These are phyloP conservation scores for Podila minutissima DNA, from an alignment of 192 early-diverging fungal genomes.

Conservation along the genomic window DNA sequence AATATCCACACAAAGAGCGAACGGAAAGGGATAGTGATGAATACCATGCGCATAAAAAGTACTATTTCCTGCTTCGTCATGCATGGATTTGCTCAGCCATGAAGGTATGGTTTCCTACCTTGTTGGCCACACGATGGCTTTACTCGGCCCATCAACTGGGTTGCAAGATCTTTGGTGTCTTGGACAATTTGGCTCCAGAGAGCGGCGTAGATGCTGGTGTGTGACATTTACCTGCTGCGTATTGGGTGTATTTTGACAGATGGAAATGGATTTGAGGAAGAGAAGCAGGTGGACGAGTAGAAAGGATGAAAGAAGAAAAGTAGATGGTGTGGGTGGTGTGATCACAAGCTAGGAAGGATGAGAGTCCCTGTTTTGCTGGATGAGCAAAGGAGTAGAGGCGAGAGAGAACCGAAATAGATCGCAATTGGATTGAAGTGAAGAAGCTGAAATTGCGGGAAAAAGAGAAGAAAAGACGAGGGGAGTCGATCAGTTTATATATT, in stretches of 20 bases:
- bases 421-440: not conserved
- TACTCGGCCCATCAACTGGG: not conserved
- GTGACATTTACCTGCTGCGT: not conserved
- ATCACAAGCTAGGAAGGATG: not conserved
- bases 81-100: not conserved
- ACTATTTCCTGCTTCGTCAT: too few relatives aligned
- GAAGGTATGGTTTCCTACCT: not conserved
- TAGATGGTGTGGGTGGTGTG: not conserved
- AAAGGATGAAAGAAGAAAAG: not conserved
- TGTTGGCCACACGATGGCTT: not conserved
- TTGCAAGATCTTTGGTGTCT: constrained; percentile 15
- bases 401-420: not conserved
- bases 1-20: not conserved
- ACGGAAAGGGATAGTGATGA: too few relatives aligned
- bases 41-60: too few relatives aligned
- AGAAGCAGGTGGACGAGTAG: not conserved
- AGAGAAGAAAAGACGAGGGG: not conserved
- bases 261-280: not conserved
- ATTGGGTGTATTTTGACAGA: not conserved
- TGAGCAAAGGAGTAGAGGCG: not conserved
- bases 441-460: not conserved
- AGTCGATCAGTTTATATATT: not conserved
- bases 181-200: constrained; percentile 27
- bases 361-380: not conserved
- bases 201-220: not conserved